Evolutionary conservation across 169 alveolate species (phyloP).

Genomic region (Perkinsus olseni): DNA sequence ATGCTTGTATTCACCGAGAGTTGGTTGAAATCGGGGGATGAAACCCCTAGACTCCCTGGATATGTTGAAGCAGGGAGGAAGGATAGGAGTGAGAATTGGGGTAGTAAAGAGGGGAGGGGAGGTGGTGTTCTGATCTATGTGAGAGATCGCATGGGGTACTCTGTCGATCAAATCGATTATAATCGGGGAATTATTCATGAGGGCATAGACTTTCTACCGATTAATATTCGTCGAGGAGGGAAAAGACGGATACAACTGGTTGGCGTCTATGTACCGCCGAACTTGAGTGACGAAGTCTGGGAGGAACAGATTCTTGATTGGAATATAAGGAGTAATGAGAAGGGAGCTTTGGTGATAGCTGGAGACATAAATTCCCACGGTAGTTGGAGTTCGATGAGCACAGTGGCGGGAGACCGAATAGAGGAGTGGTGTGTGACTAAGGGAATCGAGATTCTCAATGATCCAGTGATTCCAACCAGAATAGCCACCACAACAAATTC

Average conservation of each 20-base stretch:
- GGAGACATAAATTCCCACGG: not conserved
- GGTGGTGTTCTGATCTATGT: not conserved
- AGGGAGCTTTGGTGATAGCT: not conserved
- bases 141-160: not conserved
- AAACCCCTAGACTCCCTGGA: not conserved
- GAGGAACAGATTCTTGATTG: not conserved
- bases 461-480: not conserved
- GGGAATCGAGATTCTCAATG: not conserved
- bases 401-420: not conserved
- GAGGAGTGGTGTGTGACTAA: not conserved
- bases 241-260: not conserved
- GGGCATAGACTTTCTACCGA: not conserved
- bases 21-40: not conserved
- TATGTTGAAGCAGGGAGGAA: not conserved
- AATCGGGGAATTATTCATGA: not conserved
- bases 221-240: not conserved
- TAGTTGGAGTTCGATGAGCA: not conserved
- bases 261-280: not conserved
- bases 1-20: not conserved
- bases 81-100: not conserved
- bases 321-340: not conserved
- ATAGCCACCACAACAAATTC: not conserved
- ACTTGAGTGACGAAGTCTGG: not conserved
- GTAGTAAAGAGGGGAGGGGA: not conserved
- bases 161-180: not conserved